Evolutionary conservation across 2,329 filamentous ascomycete species (phyloP).

Genomic region (Parasarocladium wereldwijsianum): DNA sequence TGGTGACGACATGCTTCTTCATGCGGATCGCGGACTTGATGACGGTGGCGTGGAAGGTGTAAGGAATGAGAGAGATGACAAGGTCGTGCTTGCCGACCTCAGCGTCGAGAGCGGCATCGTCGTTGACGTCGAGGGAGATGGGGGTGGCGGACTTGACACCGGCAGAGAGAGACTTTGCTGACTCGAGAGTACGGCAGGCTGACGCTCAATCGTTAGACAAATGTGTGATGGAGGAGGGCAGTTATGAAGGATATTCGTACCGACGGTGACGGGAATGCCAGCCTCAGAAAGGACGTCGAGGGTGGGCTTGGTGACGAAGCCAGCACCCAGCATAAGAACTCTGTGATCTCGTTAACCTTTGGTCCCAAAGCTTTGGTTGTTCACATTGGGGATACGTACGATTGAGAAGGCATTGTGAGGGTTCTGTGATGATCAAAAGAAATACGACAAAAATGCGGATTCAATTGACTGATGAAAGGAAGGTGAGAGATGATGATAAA

Average conservation of each 20-base stretch:
- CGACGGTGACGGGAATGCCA: slow-evolving; percentile 51
- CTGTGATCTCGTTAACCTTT: too few species aligned
- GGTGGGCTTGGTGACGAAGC: slow-evolving; percentile 48
- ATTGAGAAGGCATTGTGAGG: too few species aligned
- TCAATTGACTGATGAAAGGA: too few species aligned
- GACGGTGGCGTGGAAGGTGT: slow-evolving; percentile 75
- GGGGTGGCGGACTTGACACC: slow-evolving; percentile 60
- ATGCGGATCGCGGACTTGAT: slow-evolving; percentile 86
- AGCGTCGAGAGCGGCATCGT: slow-evolving; percentile 63
- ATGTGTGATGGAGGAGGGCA: neutral
- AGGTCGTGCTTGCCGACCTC: slow-evolving; percentile 69
- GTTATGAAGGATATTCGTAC: slow-evolving; percentile 23
- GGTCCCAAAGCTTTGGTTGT: too few species aligned
- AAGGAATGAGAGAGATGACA: slow-evolving; percentile 74
- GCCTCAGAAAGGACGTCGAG: slow-evolving; percentile 46
- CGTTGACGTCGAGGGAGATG: slow-evolving; percentile 72
- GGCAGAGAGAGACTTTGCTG: slow-evolving; percentile 58
- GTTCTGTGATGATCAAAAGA: too few species aligned
- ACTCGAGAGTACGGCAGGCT: slow-evolving; percentile 73
- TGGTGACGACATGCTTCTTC: slow-evolving; percentile 96
- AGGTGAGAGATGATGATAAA: too few species aligned
- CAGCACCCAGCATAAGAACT: slow-evolving; percentile 32
- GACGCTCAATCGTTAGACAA: slow-evolving; percentile 5
- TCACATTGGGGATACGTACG: too few species aligned
- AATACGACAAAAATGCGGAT: too few species aligned